A percentile compares a stretch with the other conserved stretches of the same genome.
These are phyloP conservation scores for Pseudomonodictys pantanalensis DNA, from an alignment of 495 filamentous ascomycete species.

Conservation along the genomic window DNA sequence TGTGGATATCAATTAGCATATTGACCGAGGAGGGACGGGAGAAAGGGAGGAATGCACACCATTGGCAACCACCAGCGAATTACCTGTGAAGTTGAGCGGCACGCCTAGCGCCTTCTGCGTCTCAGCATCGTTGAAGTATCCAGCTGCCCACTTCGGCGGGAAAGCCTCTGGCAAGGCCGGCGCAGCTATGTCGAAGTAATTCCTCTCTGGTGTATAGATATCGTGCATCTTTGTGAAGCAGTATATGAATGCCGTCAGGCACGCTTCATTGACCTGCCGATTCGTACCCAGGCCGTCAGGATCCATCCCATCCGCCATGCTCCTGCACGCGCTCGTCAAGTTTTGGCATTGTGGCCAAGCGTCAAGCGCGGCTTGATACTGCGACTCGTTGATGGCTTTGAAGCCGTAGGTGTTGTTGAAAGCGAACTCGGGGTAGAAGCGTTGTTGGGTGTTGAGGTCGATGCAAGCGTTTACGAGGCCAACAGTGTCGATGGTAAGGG, in stretches of 20 bases:
- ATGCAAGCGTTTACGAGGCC: conserved; percentile 22
- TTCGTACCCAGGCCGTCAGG: conserved; percentile 3
- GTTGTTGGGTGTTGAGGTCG: conserved; percentile 11
- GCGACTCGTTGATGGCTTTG: conserved; percentile 36
- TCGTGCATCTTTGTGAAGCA: background rate
- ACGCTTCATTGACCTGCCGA: conserved; percentile 12
- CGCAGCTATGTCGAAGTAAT: conserved; percentile 9
- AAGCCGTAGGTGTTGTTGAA: conserved; percentile 29
- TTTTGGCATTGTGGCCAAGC: conserved; percentile 30
- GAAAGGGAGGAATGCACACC: too few relatives aligned
- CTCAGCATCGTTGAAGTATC: conserved; percentile 21
- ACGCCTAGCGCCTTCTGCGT: conserved; percentile 21
- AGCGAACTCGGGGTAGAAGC: conserved; percentile 17
- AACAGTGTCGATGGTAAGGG: conserved; percentile 28
- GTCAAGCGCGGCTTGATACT: conserved; percentile 1
- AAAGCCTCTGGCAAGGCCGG: background rate
- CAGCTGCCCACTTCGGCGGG: conserved; percentile 12
- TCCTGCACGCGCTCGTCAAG: conserved; percentile 4
- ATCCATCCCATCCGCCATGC: too few relatives aligned
- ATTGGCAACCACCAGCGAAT: too few relatives aligned
- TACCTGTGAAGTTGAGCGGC: conserved; percentile 23
- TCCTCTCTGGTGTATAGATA: background rate
- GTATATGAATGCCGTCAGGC: conserved; percentile 6
- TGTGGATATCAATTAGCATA: too few relatives aligned
- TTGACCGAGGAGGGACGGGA: too few relatives aligned